Conservation (phyloP, 2,329 filamentous ascomycete genomes). For the Aspergillus novofumigatus region DNA sequence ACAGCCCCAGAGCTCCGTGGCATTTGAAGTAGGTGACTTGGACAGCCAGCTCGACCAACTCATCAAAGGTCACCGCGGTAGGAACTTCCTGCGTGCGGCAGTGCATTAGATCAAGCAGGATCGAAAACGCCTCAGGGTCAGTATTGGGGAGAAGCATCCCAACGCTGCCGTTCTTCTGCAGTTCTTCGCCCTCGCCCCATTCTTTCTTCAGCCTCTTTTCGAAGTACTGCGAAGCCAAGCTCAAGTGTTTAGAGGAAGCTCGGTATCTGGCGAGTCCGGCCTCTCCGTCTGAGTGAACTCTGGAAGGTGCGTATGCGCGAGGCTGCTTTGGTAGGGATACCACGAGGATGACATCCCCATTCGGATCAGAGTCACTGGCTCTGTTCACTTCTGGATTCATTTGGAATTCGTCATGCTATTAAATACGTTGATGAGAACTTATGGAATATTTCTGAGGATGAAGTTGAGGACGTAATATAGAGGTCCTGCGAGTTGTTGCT, state of each 20-base stretch:
- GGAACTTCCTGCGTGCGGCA: neutral
- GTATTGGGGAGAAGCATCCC: neutral
- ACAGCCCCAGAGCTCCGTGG: neutral
- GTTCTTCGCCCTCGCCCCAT: neutral
- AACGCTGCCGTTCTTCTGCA: neutral
- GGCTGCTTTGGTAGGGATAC: neutral
- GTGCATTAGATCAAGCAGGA: neutral
- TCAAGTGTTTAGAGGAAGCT: neutral
- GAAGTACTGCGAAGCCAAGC: neutral
- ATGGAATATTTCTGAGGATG: neutral
- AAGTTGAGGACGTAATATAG: neutral
- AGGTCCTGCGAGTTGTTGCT: neutral
- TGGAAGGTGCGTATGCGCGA: neutral
- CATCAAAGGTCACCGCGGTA: neutral
- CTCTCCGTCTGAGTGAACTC: neutral
- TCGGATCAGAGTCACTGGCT: neutral
- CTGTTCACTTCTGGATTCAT: neutral
- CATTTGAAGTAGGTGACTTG: neutral
- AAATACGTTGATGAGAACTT: no score
- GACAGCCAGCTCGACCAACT: neutral
- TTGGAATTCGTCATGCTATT: neutral
- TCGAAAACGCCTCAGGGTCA: neutral
- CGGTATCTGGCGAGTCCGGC: neutral
- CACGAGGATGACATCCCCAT: neutral
- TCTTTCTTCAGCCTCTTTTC: neutral